phyloP scores from a whole-genome alignment of 306 rosid genomes.

The Citrullus colocynthis region DNA sequence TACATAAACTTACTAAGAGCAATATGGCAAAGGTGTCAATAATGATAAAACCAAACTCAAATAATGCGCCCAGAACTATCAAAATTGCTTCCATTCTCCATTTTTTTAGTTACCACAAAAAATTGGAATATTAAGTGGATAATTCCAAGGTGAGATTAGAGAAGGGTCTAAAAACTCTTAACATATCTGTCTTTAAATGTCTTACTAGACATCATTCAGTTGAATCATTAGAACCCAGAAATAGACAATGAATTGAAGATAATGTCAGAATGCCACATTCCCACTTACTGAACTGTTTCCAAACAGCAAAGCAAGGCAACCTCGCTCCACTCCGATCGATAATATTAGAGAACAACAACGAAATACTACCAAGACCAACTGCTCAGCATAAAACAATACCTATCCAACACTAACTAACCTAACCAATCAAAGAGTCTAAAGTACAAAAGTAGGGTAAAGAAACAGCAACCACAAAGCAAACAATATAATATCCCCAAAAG shows the following conservation, averaged over 20 bases:
- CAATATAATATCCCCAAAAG: neutral
- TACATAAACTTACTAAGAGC: neutral
- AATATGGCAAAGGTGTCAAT: neutral
- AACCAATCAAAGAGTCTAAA: neutral
- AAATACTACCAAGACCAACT: neutral
- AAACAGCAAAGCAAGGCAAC: neutral
- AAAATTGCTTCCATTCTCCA: neutral
- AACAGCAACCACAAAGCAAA: neutral
- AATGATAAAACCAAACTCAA: neutral
- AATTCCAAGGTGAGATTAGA: neutral
- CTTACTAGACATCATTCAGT: neutral
- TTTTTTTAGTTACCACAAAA: neutral
- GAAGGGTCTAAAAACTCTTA: neutral
- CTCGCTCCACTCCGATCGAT: neutral
- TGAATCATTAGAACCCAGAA: neutral
- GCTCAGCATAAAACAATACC: neutral
- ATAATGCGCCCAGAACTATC: neutral
- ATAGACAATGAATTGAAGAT: neutral
- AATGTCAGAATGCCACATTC: neutral
- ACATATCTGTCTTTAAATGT: neutral
- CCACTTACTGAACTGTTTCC: neutral
- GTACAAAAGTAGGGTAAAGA: neutral
- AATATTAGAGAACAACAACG: neutral
- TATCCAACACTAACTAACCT: neutral
- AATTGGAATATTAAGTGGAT: neutral